These are phyloP conservation scores for Coniosporium tulheliwenetii DNA, from an alignment of 2,329 filamentous ascomycete genomes.

Conservation along the genomic window DNA sequence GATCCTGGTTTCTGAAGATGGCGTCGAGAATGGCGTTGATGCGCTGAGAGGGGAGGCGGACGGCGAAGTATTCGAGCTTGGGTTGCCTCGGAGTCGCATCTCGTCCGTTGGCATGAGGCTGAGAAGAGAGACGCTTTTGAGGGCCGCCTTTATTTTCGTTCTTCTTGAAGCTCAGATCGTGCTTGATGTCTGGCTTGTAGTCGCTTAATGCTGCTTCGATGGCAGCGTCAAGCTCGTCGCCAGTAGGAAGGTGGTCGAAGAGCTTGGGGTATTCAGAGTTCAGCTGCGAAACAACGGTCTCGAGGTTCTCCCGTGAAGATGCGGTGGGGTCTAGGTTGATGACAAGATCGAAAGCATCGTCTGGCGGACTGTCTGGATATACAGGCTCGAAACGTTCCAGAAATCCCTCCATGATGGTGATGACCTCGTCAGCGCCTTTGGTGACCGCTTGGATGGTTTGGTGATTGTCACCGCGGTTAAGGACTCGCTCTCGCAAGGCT, in stretches of 20 bases:
- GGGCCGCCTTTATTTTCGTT: slow-evolving; percentile 19
- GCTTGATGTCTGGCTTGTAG: slow-evolving; percentile 62
- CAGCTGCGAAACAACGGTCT: slow-evolving; percentile 57
- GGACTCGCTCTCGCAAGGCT: slow-evolving; percentile 62
- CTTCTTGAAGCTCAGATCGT: slow-evolving; percentile 51
- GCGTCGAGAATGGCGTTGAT: slow-evolving; percentile 48
- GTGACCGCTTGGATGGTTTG: slow-evolving; percentile 87
- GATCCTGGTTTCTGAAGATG: slow-evolving; percentile 44
- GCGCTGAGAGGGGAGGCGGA: slow-evolving; percentile 36
- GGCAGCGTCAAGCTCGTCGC: slow-evolving; percentile 63
- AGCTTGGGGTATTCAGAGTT: slow-evolving; percentile 66
- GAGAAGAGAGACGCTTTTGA: slow-evolving; percentile 3
- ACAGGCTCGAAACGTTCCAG: slow-evolving; percentile 70
- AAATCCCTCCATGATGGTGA: slow-evolving; percentile 92
- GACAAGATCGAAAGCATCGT: slow-evolving; percentile 66
- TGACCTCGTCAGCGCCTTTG: slow-evolving; percentile 55
- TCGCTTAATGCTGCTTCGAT: slow-evolving; percentile 59
- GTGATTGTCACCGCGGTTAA: slow-evolving; percentile 84
- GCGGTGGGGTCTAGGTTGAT: slow-evolving; percentile 69
- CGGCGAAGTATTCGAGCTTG: slow-evolving; percentile 49
- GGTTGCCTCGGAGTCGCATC: slow-evolving; percentile 31
- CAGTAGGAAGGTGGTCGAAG: slow-evolving; percentile 52
- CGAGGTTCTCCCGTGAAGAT: slow-evolving; percentile 73
- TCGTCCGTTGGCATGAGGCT: slow-evolving; percentile 14
- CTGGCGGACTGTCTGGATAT: slow-evolving; percentile 50